Evolutionary conservation across 345 rosid genomes (phyloP), one percentile per base, ranked within the genome.

Genomic region (Linum trigynum): DNA sequence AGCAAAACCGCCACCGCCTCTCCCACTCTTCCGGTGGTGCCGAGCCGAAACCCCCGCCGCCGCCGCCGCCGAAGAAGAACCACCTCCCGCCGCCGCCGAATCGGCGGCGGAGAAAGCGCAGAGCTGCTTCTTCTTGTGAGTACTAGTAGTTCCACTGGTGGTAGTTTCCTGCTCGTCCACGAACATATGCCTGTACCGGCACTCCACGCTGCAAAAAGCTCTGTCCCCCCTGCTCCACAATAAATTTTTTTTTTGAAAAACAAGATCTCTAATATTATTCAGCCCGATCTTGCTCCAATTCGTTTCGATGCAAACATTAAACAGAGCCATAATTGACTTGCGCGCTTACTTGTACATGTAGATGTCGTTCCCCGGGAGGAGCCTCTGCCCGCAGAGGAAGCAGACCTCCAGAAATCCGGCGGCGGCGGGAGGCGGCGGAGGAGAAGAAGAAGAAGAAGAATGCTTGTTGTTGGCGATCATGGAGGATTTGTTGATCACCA

Each of bases 141-240:
- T 48, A 12, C 3, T 10, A 51, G 64, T 45, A 15, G 82, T 78
- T 10, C 66, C 71, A 55, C 74, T 75, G 39, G 84, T 80, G 17
- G 78, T 77, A 57, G 67, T 73, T 67, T 87, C 92, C 64, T 89
- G 90, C 62, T 91, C 95, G 74, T 91, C 98, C 89, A 84, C 81
- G 62, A 75, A 70, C 62, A 91, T 91, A 74, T 91, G 95, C 75
- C 79, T 81, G 84, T 84, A 82, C 82, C 98, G 81, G 80, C 98
- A 91, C 86, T 89, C 90, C 83, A 70, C 85, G 80, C 96, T 89
- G 69, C 98, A 89, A 65, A 91, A 91, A 45, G 73, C 97, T 59
- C 74, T 84, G 72, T 89, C 96, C 61, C 96, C 96, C 68, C 98
- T 89, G 48, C 59, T 60, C 4, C 9, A 16, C 37, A 68, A 38